phyloP scores from a whole-genome alignment of 2,329 filamentous ascomycete species.

The Neonectria magnoliae region DNA sequence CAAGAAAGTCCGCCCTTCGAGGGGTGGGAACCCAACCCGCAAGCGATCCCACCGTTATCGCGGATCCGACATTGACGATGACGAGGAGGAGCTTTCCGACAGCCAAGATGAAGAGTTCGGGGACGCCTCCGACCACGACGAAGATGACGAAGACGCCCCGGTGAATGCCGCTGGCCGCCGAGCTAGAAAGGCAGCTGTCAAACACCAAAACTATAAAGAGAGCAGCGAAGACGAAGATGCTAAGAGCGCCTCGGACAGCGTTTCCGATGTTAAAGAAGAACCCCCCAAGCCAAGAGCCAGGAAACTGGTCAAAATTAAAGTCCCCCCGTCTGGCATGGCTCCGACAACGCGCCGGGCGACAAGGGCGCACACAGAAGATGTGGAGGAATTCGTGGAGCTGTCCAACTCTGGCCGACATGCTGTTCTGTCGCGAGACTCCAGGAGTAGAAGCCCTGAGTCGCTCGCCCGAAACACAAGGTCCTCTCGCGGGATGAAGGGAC shows the following conservation, averaged over 20 bases:
- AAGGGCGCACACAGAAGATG: slow-evolving; percentile 64
- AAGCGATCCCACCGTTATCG: slow-evolving; percentile 58
- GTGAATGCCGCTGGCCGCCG: slow-evolving; percentile 60
- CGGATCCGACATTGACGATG: slow-evolving; percentile 69
- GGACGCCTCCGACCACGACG: slow-evolving; percentile 56
- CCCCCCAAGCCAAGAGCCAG: slow-evolving; percentile 44
- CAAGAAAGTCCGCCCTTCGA: slow-evolving; percentile 55
- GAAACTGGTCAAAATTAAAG: slow-evolving; percentile 58
- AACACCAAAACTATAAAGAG: slow-evolving; percentile 59
- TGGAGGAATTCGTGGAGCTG: slow-evolving; percentile 65
- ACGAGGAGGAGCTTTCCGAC: slow-evolving; percentile 66
- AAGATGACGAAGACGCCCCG: slow-evolving; percentile 54
- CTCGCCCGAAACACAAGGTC: slow-evolving; percentile 54
- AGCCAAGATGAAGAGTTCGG: slow-evolving; percentile 61
- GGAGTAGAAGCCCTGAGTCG: slow-evolving; percentile 66
- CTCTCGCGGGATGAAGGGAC: slow-evolving; percentile 61
- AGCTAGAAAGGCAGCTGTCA: slow-evolving; percentile 59
- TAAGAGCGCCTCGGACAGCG: slow-evolving; percentile 43
- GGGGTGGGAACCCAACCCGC: slow-evolving; percentile 45
- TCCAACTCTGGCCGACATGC: slow-evolving; percentile 70
- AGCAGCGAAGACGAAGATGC: slow-evolving; percentile 54
- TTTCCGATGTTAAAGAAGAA: slow-evolving; percentile 39
- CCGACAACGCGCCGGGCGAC: slow-evolving; percentile 58
- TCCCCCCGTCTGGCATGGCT: slow-evolving; percentile 44
- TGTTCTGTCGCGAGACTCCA: slow-evolving; percentile 58